Conservation (phyloP, 192 early-diverging fungal genomes). For the Backusella parvicylindrica region DNA sequence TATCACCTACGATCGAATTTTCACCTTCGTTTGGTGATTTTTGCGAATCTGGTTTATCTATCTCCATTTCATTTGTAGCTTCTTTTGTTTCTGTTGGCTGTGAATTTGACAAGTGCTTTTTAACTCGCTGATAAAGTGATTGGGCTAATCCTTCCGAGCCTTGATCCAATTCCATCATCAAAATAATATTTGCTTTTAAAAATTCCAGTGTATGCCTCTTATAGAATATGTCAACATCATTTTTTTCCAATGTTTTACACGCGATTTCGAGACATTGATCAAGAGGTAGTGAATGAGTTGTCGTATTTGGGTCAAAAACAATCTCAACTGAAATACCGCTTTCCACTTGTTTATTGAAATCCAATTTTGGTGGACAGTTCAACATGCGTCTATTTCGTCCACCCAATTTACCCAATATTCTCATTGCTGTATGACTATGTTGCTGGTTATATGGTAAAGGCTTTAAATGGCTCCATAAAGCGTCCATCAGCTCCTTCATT, state of each 20-base stretch:
- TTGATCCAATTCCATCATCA: constrained; percentile 65
- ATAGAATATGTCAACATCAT: constrained; percentile 48
- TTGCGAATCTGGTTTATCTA: constrained; percentile 2
- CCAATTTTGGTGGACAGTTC: constrained; percentile 60
- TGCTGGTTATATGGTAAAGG: constrained; percentile 81
- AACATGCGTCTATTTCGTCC: constrained; percentile 91
- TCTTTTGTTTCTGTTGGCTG: neutral
- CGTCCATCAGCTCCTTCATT: constrained; percentile 91
- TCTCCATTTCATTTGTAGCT: neutral
- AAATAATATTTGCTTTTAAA: constrained; percentile 59
- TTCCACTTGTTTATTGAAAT: constrained; percentile 40
- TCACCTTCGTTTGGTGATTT: constrained; percentile 47
- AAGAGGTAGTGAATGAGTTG: constrained; percentile 52
- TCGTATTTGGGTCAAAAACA: constrained; percentile 49
- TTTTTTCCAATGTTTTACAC: constrained; percentile 49
- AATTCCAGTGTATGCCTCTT: constrained; percentile 63
- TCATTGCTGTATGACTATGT: constrained; percentile 81
- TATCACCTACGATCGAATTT: constrained; percentile 31
- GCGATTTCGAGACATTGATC: constrained; percentile 57
- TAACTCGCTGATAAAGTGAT: constrained; percentile 40
- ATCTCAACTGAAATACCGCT: constrained; percentile 58
- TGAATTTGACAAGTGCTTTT: constrained; percentile 18
- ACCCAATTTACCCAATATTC: constrained; percentile 97
- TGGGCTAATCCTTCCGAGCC: constrained; percentile 41
- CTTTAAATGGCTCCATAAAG: constrained; percentile 88